A percentile compares a stretch with the other conserved stretches of the same genome.
Conservation (phyloP, 352 stramenopile species). For the Globisporangium acanthophoron region DNA sequence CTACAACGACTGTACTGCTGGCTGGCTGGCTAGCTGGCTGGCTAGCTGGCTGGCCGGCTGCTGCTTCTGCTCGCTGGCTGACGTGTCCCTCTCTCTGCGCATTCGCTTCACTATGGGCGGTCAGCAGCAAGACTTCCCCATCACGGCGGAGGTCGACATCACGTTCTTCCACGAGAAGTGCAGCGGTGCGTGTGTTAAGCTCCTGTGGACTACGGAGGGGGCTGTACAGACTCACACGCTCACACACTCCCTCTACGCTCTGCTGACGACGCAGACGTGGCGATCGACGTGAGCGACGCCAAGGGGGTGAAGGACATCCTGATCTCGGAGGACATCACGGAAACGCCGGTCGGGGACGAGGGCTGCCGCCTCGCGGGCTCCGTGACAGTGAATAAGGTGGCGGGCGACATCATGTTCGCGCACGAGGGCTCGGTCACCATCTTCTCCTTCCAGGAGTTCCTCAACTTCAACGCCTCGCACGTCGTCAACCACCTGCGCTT, state of each 20-base stretch:
- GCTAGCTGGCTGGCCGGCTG: too few species aligned
- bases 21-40: neutral
- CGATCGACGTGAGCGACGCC: constrained; percentile 78
- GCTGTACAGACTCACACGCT: neutral
- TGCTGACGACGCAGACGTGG: constrained; percentile 42
- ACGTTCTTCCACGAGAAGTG: constrained; percentile 78
- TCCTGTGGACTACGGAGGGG: neutral
- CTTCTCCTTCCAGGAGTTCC: constrained; percentile 84
- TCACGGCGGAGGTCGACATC: constrained; percentile 78
- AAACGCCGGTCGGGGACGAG: constrained; percentile 55
- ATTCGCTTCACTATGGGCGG: neutral
- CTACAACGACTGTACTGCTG: neutral
- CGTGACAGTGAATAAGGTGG: constrained; percentile 77
- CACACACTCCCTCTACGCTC: neutral
- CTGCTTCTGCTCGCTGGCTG: too few species aligned
- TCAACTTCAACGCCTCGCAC: constrained; percentile 88
- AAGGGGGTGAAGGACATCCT: constrained; percentile 85
- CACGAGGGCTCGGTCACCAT: constrained; percentile 82
- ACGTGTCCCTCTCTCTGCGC: neutral
- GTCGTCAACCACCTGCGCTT: constrained; percentile 76
- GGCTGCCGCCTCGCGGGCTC: constrained; percentile 70
- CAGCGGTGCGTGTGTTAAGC: constrained; percentile 30
- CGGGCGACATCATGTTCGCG: constrained; percentile 80
- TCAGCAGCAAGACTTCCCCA: constrained; percentile 72
- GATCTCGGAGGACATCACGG: constrained; percentile 53